phyloP scores from a whole-genome alignment of 805 yeast genomes.

The Hanseniaspora singularis region DNA sequence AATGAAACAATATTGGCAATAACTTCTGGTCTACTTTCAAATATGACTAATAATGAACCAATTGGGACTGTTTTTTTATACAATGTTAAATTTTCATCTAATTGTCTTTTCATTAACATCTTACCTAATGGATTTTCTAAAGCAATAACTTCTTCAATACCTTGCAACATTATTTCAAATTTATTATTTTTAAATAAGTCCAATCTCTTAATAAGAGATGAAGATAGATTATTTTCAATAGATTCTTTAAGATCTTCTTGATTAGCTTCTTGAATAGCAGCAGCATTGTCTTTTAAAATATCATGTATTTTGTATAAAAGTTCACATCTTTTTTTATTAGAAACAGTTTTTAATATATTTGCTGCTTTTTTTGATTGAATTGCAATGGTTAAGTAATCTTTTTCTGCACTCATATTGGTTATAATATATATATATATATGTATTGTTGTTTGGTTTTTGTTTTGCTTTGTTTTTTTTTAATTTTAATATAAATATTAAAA shows the following conservation, averaged over 20 bases:
- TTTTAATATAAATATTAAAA: no score
- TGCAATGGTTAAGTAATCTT: constrained; percentile 41
- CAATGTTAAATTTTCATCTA: constrained; percentile 80
- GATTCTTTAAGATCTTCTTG: constrained; percentile 64
- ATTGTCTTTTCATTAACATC: constrained; percentile 63
- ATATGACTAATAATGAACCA: constrained; percentile 83
- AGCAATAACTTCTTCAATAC: constrained; percentile 79
- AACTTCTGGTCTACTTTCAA: constrained; percentile 95
- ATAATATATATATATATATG: background rate
- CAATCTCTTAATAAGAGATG: constrained; percentile 68
- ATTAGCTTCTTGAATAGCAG: constrained; percentile 60
- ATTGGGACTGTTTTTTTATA: constrained; percentile 85
- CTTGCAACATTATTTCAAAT: constrained; percentile 88
- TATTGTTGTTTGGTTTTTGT: background rate
- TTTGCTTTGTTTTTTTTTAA: no score
- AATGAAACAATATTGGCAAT: constrained; percentile 94
- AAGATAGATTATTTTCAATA: constrained; percentile 43
- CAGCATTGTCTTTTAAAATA: constrained; percentile 48
- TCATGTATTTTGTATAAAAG: constrained; percentile 67
- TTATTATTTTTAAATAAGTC: constrained; percentile 75
- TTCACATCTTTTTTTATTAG: constrained; percentile 56
- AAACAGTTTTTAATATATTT: constrained; percentile 63
- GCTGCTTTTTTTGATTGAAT: constrained; percentile 72
- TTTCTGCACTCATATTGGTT: constrained; percentile 4
- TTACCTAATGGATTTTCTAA: constrained; percentile 91